A percentile compares a stretch with the other conserved stretches of the same genome.
phyloP scores from a whole-genome alignment of 176 grass and related monocot genomes.

The maize (Zea mays) region DNA sequence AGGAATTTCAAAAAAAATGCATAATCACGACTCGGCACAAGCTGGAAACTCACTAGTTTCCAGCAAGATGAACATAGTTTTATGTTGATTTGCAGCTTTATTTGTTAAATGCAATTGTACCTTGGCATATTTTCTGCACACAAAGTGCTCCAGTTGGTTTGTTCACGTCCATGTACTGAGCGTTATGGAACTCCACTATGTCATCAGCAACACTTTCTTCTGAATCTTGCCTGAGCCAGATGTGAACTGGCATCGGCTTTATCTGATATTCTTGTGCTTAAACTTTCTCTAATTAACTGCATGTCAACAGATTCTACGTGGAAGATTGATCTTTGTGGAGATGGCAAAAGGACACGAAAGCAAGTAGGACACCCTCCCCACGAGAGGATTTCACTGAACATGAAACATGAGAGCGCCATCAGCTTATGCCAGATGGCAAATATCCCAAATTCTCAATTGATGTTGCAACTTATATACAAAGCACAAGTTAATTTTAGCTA shows the following conservation, averaged over 20 bases:
- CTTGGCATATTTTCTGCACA: background rate
- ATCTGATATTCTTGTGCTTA: background rate
- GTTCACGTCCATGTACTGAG: background rate
- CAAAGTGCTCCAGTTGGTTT: background rate
- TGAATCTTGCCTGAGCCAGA: background rate
- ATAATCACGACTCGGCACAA: background rate
- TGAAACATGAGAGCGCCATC: background rate
- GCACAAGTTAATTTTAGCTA: background rate
- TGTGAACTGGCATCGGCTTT: background rate
- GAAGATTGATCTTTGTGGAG: constrained; percentile 62
- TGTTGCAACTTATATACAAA: background rate
- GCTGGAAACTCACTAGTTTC: background rate
- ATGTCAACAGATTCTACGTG: constrained; percentile 45
- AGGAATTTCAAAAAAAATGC: background rate
- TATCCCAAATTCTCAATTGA: background rate
- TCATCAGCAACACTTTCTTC: background rate
- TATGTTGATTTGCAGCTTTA: background rate
- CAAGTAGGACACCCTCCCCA: background rate
- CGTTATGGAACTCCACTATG: background rate
- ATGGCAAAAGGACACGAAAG: constrained; percentile 32
- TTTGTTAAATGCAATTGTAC: constrained; percentile 17
- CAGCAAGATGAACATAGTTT: background rate
- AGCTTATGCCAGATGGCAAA: background rate
- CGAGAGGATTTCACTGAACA: background rate
- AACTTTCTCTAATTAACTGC: background rate